Percentiles rank a stretch among this genome's conserved stretches.
These are phyloP conservation scores for Suillus americanus DNA, from an alignment of 768 basidiomycete genomes.

Conservation along the genomic window DNA sequence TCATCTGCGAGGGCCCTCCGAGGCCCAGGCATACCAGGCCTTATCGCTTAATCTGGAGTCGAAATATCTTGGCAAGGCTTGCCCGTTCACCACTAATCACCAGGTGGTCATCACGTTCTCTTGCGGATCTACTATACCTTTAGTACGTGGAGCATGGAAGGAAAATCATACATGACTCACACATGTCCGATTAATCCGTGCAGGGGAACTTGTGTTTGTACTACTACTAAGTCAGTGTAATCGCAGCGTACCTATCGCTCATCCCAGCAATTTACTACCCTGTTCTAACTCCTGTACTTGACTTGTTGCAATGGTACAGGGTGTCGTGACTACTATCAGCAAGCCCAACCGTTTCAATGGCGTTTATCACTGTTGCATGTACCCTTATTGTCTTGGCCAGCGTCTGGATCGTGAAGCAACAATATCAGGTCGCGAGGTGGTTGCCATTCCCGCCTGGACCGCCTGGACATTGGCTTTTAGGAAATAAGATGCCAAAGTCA, in stretches of 20 bases:
- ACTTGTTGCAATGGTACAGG: too few relatives aligned
- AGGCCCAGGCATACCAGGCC: too few relatives aligned
- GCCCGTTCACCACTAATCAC: too few relatives aligned
- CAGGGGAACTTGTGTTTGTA: background rate
- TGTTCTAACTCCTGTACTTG: too few relatives aligned
- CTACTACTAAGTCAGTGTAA: too few relatives aligned
- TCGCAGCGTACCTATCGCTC: background rate
- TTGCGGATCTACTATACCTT: background rate
- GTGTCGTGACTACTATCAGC: background rate
- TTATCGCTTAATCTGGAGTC: too few relatives aligned
- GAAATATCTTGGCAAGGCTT: too few relatives aligned
- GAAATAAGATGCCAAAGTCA: constrained; percentile 16
- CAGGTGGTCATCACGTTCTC: background rate
- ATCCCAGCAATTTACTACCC: background rate
- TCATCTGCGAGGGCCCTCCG: too few relatives aligned
- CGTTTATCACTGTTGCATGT: background rate
- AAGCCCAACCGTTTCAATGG: background rate
- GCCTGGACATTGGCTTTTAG: constrained; percentile 24
- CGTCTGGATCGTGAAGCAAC: background rate
- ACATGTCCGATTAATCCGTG: background rate
- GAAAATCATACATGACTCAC: background rate
- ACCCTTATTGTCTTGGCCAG: background rate
- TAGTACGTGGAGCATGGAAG: too few relatives aligned
- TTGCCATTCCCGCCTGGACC: constrained; percentile 26
- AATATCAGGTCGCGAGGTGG: background rate